Conservation (phyloP, 352 stramenopile genomes). For the Pythium vanterpoolii region DNA sequence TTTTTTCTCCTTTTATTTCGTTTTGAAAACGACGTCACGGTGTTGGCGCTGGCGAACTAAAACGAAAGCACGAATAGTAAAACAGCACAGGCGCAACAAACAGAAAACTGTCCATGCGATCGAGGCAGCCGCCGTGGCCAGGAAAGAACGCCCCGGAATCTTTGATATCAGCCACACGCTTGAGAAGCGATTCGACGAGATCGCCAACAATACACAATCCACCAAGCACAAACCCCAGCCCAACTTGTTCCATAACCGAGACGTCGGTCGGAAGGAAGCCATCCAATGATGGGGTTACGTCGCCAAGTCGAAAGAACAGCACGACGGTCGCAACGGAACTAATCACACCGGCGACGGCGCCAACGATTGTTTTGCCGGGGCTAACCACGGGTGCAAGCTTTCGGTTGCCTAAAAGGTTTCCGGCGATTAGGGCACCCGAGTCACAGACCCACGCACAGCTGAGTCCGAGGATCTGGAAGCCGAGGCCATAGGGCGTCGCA, state of each 20-base stretch:
- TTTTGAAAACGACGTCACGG: no score
- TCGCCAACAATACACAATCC: constrained; percentile 64
- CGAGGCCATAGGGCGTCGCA: constrained; percentile 45
- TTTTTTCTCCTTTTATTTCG: not conserved
- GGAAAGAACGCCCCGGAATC: constrained; percentile 72
- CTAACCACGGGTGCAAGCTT: constrained; percentile 66
- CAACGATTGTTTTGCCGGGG: constrained; percentile 65
- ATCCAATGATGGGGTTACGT: not conserved
- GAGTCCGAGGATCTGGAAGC: constrained; percentile 60
- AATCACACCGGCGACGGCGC: constrained; percentile 44
- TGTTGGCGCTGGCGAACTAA: not conserved
- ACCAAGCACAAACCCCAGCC: constrained; percentile 41
- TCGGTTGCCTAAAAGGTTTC: constrained; percentile 43
- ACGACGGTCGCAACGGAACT: constrained; percentile 46
- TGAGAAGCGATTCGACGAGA: constrained; percentile 65
- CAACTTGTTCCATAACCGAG: constrained; percentile 34
- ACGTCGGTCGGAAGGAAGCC: constrained; percentile 29
- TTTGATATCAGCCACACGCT: constrained; percentile 66
- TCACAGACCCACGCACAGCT: constrained; percentile 68
- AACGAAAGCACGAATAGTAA: constrained; percentile 39
- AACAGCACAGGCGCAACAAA: constrained; percentile 63
- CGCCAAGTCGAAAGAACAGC: constrained; percentile 36
- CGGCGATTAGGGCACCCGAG: constrained; percentile 53
- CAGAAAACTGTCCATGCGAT: constrained; percentile 79
- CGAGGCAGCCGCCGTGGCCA: constrained; percentile 70